Evolutionary conservation across 2,329 filamentous ascomycete genomes (phyloP).

Genomic region (Beauveria bassiana): DNA sequence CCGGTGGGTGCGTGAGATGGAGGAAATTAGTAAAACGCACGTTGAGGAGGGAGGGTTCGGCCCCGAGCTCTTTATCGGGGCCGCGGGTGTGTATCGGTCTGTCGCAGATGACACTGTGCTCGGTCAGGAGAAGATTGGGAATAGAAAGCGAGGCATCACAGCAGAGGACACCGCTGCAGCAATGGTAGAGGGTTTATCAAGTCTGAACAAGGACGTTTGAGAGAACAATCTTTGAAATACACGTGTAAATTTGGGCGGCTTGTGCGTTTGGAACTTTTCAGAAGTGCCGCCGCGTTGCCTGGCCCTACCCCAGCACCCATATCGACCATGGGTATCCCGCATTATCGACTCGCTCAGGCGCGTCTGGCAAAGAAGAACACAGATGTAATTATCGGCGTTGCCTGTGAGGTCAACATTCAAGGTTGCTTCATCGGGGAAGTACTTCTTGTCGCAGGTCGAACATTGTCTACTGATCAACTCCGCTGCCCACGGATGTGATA

Average conservation of each 20-base stretch:
- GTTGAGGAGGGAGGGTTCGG: constrained; percentile 56
- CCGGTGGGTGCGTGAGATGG: constrained; percentile 71
- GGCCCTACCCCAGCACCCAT: background rate
- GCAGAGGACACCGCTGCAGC: constrained; percentile 48
- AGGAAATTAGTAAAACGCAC: constrained; percentile 63
- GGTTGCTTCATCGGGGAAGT: background rate
- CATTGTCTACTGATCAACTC: background rate
- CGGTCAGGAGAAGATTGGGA: constrained; percentile 49
- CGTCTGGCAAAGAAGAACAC: background rate
- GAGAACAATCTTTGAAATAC: too few relatives aligned
- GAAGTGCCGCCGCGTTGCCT: background rate
- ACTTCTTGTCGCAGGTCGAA: background rate
- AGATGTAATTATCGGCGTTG: background rate
- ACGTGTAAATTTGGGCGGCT: background rate
- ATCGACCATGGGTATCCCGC: too few relatives aligned
- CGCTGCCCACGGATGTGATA: background rate
- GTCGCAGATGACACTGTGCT: constrained; percentile 56
- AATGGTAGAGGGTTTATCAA: constrained; percentile 37
- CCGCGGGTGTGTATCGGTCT: constrained; percentile 52
- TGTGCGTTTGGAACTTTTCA: background rate
- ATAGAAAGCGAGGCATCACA: constrained; percentile 47
- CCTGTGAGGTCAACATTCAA: background rate
- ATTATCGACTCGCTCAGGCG: background rate
- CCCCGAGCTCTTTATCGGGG: constrained; percentile 46
- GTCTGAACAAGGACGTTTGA: constrained; percentile 30